Evolutionary conservation across 352 stramenopile species (phyloP), one percentile per base, ranked within the genome.

Genomic region (Pythium phragmiticola): DNA sequence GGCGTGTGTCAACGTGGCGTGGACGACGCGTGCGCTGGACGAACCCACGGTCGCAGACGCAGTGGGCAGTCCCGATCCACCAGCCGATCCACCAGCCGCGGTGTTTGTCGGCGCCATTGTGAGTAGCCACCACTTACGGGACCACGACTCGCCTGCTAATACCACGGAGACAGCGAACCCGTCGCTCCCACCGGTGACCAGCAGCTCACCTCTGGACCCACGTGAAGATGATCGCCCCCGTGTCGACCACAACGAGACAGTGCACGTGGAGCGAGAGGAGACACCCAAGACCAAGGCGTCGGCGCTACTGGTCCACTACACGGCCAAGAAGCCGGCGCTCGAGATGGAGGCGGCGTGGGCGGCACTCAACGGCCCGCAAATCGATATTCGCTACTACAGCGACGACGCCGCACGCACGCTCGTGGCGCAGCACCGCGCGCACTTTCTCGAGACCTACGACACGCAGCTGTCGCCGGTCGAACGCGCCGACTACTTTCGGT

Each of bases 401-500:
- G 57, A 63, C 57, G 46, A n/a, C 3, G 57, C 45, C 45, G 33
- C 46, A 6, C 46, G 33, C 19, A 36, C 21, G 37, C 46, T 63
- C 7, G 57, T 63, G 0, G 12, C n/a, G 12, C 2, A 50, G 8
- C 16, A 46, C 17, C 57, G 57, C 1, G 21, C 57, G 19, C 34
- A 57, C 14, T 63, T 63, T 28, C 34, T 63, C 2, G 33, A 49
- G 14, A 63, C 47, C 0, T 63, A 57, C 36, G 26, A n/a, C 8
- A 51, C 46, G 8, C 19, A 57, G 58, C 58, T 65, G 2, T 65
- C 58, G 28, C 58, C 58, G 6, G 58, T 65, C 11, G 58, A 65
- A 39, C 58, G 57, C 19, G 57, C 57, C 57, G 57, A 63, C 47
- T 63, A 63, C 34, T 63, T 63, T 17, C 57, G 57, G 28, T 65